phyloP scores from a whole-genome alignment of 2,329 filamentous ascomycete genomes.

The Aspergillus udagawae region DNA sequence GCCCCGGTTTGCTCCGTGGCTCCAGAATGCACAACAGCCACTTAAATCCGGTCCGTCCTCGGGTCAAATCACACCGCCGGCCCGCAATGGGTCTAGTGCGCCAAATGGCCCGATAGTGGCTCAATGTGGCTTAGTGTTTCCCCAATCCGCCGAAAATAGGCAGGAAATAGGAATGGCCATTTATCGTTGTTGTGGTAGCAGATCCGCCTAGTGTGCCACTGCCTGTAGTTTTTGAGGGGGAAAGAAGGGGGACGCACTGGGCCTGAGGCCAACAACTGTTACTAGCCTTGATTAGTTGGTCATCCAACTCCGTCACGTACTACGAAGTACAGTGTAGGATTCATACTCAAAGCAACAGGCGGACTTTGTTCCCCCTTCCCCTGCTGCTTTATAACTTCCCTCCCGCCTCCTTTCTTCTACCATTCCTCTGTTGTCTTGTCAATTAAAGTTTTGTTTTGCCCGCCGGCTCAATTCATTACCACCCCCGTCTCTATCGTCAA shows the following conservation, averaged over 20 bases:
- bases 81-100: constrained; percentile 9
- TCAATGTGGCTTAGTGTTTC: neutral
- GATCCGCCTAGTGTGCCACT: no score
- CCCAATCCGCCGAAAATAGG: neutral
- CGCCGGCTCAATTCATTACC: neutral
- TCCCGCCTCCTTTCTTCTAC: neutral
- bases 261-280: neutral
- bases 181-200: no score
- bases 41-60: constrained; percentile 4
- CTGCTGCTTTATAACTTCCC: neutral
- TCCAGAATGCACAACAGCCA: constrained; percentile 10
- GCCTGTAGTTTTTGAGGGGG: no score
- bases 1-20: constrained; percentile 19
- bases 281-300: no score
- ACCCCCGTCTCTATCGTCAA: neutral
- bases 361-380: constrained; percentile 14
- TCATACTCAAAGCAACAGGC: constrained; percentile 10
- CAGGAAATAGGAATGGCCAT: neutral
- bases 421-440: neutral
- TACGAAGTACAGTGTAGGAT: neutral
- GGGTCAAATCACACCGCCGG: constrained; percentile 13
- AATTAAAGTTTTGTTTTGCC: neutral
- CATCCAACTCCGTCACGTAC: neutral
- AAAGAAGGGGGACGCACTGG: neutral
- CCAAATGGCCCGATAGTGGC: neutral